These are phyloP conservation scores for Arthroderma sp. DNA, from an alignment of 2,329 filamentous ascomycete species.

Conservation along the genomic window DNA sequence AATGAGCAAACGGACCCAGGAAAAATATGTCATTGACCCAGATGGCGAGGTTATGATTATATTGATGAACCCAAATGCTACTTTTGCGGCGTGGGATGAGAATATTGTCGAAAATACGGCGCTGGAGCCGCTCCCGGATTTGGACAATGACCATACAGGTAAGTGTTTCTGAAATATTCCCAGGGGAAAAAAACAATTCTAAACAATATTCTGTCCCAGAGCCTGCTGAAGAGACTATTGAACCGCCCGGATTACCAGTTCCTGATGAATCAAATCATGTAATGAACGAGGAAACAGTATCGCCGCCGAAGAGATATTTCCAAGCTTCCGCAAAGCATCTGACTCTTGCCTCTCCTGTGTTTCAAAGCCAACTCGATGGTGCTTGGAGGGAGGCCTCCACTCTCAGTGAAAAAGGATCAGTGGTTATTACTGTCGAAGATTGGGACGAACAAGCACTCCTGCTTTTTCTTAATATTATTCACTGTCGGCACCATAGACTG, in stretches of 20 bases:
- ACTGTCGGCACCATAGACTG: background rate
- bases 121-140: too few species aligned
- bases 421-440: background rate
- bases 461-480: background rate
- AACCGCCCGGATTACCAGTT: too few species aligned
- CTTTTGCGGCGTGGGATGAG: constrained; percentile 4
- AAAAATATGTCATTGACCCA: constrained; percentile 2
- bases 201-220: too few species aligned
- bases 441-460: background rate
- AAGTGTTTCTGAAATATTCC: too few species aligned
- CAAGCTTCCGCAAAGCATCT: constrained; percentile 3
- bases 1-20: background rate
- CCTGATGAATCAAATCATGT: too few species aligned
- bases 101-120: background rate
- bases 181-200: too few species aligned
- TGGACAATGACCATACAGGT: too few species aligned
- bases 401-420: background rate
- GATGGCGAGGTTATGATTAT: constrained; percentile 4
- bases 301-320: too few species aligned
- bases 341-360: constrained; percentile 1
- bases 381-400: constrained; percentile 1
- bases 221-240: too few species aligned
- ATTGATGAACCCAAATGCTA: background rate
- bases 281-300: too few species aligned
- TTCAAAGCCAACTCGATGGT: constrained; percentile 1